Evolutionary conservation across 2,329 filamentous ascomycete genomes (phyloP), one percentile per base, ranked within the genome.

Genomic region (Trichoderma atroviride): DNA sequence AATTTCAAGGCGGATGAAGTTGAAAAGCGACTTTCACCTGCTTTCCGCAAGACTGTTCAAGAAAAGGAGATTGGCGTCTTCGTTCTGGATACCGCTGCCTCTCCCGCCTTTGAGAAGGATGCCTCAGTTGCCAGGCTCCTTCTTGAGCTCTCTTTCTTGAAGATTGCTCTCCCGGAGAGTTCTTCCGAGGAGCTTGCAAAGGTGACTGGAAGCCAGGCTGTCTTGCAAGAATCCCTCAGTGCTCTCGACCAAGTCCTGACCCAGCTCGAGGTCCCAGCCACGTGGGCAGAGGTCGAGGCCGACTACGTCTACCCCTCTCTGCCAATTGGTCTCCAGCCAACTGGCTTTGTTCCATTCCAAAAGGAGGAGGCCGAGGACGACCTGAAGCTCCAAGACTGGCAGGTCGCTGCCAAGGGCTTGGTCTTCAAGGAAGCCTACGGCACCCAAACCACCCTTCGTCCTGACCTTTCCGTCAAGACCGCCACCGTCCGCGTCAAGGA

Each of bases 371-470:
- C 81, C 0, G 93, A 96, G 79, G 85, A 90, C 29, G 85, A 86
- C 4, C 81, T 90, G 3, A 77, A 81, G 73, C 87, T 97, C 70
- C 87, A 88, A 75, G 87, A 91, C 79, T 97, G 94, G 93, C 87
- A 94, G 81, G 86, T 90, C 58, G 92, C 90, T 62, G 96, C 95
- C 71, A 96, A 96, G 84, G 92, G 91, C 59, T 85, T 99, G 69
- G 88, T 88, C 5, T 99, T 99, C 87, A 97, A 96, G 85, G 96
- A 99, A 81, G 95, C 93, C 0, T 98, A 94, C 77, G 90, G 88
- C 72, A 94, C 93, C 29, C 84, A 88, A 76, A 85, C 84, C 72
- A 83, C 83, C 65, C 88, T 99, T 52, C 92, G 96, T 66, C 96
- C 96, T 13, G 96, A 99, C 76, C 84, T 97, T 67, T 83, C 91